Evolutionary conservation across 371 early-diverging fungal species (phyloP), one percentile per base, ranked within the genome.

Genomic region (Furculomyces boomerangus): DNA sequence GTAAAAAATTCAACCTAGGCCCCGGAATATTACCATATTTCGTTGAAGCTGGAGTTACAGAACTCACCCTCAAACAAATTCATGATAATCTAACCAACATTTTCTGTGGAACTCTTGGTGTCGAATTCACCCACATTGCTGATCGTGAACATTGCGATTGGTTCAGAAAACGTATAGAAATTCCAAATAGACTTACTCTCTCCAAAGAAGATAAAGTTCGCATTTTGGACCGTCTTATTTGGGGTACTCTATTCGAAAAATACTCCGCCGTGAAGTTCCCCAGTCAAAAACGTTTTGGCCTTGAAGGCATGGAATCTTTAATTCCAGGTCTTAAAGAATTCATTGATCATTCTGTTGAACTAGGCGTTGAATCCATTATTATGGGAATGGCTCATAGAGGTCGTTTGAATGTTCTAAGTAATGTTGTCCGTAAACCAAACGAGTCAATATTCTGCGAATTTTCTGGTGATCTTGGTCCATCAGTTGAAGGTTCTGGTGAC

Each of bases 321-420:
- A 93, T 97, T 58, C 93, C 94, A 46, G 94, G 92, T 58, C 91
- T 96, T 90, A 93, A 95, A 71, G 85, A 90, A 53, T 68, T 94
- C 81, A 90, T 93, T 63, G 94, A 93, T 70, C 79, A 83, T 53
- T 85, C 90, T 20, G 92, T 92, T 45, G 92, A 93, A 56, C 76
- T 81, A 53, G 97, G 95, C 30, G 84, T 92, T 58, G 86, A 90
- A 65, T 82, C 86, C 46, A 83, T 94, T 59, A 84, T 92, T 45
- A 86, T 96, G 78, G 94, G 97, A 56, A 96, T 95, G 95, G 89
- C 97, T 37, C 97, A 96, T 71, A 89, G 97, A 71, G 97, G 97
- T 57, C 87, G 97, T 61, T 74, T 96, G 50, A 96, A 96, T 67
- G 93, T 96, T n/a, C 79, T 97, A 47, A 86, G 87, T 62, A 93